Base-by-base conservation (phyloP, 768 basidiomycete species). In the Russula sp. region DNA sequence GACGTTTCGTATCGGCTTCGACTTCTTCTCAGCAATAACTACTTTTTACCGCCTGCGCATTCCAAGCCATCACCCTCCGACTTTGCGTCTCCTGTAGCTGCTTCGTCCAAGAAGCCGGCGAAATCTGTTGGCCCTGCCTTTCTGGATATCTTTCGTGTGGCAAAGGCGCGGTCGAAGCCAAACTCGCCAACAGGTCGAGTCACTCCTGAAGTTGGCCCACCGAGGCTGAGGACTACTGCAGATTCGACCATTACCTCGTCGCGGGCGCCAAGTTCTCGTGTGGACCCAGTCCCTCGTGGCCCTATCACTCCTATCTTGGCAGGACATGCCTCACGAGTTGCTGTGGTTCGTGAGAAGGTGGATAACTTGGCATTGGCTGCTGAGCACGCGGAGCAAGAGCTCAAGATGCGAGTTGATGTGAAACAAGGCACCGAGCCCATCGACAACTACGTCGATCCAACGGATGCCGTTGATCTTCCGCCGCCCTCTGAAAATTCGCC, bases 41-140 rank as follows among this genome's bases (percentile, higher is more conserved):
- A 94, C 72, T 94, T 90, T 70, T 84, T 94, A 42, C 91, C 91
- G 4, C 92, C 91, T 10, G 91, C 91, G 0, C 91, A 94, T 70
- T 80, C 85, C 47, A 94, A 94, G 70, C 91, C 91, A 2, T 83
- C 82, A 10, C 81, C 85, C 2, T 78, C 86, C 32, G 84, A 88
- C 56, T 82, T 91, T 63, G 80, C 82, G 18, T 73, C 80, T 2
- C 73, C 78, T 2, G 65, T 66, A 37, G 55, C 65, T 13, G 52
- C 74, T 39, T 63, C 76, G 35, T 76, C 78, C 62, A 88, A 84
- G 72, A 78, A 77, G 53, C 69, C 77, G 1, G 66, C 75, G 71
- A 82, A 73, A 66, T 69, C 78, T 9, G 73, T 80, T n/a, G 78
- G 82, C 7, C 78, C 79, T 11, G 72, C 73, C 22, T 89, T 91